Conservation (phyloP, 73 alveolate genomes). For the Paramecium sexaurelia region DNA sequence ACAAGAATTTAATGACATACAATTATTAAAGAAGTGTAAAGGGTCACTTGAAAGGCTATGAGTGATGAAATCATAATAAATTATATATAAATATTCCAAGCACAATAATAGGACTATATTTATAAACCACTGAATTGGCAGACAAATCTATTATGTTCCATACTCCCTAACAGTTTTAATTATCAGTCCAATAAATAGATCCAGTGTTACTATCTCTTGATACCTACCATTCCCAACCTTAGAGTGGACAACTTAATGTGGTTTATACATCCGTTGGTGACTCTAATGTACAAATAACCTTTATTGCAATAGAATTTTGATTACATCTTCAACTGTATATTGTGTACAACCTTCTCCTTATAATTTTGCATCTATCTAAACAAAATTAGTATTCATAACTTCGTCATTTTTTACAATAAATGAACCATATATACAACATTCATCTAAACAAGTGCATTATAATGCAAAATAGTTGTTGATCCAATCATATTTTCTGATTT, state of each 20-base stretch:
- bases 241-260: neutral
- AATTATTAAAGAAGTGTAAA: neutral
- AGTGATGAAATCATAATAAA: neutral
- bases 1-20: neutral
- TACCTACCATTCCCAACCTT: neutral
- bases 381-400: slow-evolving; percentile 3
- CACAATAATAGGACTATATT: neutral
- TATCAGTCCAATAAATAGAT: slow-evolving; percentile 37
- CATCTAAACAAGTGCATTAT: neutral
- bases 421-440: slow-evolving; percentile 33
- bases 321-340: slow-evolving; percentile 3
- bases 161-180: slow-evolving; percentile 8
- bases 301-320: neutral
- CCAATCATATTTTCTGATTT: slow-evolving; percentile 53
- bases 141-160: slow-evolving; percentile 8
- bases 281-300: neutral
- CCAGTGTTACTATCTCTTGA: slow-evolving; percentile 38
- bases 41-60: neutral
- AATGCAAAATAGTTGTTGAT: slow-evolving; percentile 32
- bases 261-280: neutral
- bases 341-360: neutral
- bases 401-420: neutral
- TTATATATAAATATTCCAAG: neutral
- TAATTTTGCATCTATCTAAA: neutral
- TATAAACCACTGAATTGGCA: neutral